Evolutionary conservation across 805 yeast genomes (phyloP).

Genomic region (Wickerhamomyces queroliae): DNA sequence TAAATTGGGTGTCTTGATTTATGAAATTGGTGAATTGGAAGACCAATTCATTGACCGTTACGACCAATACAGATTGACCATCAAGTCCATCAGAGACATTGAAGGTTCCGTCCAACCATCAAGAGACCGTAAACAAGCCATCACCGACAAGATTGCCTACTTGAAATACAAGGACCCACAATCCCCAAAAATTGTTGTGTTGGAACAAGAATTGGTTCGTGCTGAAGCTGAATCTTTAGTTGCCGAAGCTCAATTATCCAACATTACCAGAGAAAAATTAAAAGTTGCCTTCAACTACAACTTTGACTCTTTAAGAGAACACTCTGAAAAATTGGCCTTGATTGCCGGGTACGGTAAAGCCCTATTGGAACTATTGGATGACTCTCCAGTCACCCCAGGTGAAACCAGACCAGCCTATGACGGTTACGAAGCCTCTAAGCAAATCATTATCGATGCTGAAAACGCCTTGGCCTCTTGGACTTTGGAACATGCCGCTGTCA

Average conservation of each 20-base stretch:
- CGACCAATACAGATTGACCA: constrained; percentile 79
- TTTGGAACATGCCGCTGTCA: constrained; percentile 73
- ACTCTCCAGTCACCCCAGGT: constrained; percentile 85
- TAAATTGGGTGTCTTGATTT: constrained; percentile 76
- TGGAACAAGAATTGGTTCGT: constrained; percentile 86
- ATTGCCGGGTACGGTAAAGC: constrained; percentile 92
- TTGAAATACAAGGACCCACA: constrained; percentile 82
- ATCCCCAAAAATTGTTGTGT: constrained; percentile 68
- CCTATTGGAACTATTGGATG: constrained; percentile 74
- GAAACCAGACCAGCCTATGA: constrained; percentile 88
- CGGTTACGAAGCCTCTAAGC: constrained; percentile 85
- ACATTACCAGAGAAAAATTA: constrained; percentile 82
- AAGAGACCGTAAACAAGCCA: constrained; percentile 79
- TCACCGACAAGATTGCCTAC: constrained; percentile 80
- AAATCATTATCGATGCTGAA: constrained; percentile 81
- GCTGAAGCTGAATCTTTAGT: constrained; percentile 90
- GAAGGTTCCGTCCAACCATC: constrained; percentile 87
- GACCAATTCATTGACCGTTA: constrained; percentile 83
- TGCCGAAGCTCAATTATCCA: constrained; percentile 87
- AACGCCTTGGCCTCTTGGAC: constrained; percentile 82
- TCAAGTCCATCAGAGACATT: constrained; percentile 77
- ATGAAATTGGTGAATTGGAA: constrained; percentile 81
- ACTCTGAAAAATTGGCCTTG: constrained; percentile 78
- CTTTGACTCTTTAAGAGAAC: constrained; percentile 81
- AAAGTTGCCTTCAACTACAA: constrained; percentile 81